phyloP scores from a whole-genome alignment of 2,329 filamentous ascomycete species.

The Fusarium ramigenum region DNA sequence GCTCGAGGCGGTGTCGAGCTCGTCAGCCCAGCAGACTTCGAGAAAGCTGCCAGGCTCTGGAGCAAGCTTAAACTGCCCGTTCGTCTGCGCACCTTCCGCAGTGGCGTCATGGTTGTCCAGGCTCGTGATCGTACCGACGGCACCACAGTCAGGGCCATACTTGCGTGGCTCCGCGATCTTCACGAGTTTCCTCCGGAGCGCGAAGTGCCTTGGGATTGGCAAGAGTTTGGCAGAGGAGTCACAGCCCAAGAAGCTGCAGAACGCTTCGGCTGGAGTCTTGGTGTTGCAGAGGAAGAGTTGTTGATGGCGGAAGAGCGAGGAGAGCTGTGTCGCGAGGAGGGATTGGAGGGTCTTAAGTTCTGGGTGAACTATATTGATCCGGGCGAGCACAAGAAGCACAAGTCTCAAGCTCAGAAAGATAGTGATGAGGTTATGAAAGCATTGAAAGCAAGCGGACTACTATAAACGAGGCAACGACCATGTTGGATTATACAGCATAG shows the following conservation, averaged over 20 bases:
- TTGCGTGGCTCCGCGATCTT: constrained; percentile 80
- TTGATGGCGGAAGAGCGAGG: constrained; percentile 97
- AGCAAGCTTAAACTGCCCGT: constrained; percentile 87
- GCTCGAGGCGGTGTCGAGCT: constrained; percentile 93
- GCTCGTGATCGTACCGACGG: constrained; percentile 89
- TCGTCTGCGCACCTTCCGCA: constrained; percentile 87
- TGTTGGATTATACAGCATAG: constrained; percentile 15
- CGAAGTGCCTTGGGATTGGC: constrained; percentile 80
- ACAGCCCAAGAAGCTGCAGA: constrained; percentile 91
- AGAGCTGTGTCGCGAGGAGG: constrained; percentile 87
- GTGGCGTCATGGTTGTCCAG: constrained; percentile 94
- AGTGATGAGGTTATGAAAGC: constrained; percentile 55
- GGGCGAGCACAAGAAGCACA: constrained; percentile 49
- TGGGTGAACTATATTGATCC: constrained; percentile 82
- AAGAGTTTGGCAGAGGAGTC: constrained; percentile 80
- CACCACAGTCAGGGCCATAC: constrained; percentile 80
- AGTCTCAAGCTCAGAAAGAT: constrained; percentile 44
- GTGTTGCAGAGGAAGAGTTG: constrained; percentile 92
- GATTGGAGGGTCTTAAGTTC: constrained; percentile 89
- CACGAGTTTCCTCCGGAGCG: constrained; percentile 71
- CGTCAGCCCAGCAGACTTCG: constrained; percentile 89
- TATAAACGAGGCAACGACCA: constrained; percentile 17
- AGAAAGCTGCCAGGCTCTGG: constrained; percentile 89
- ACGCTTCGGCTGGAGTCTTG: constrained; percentile 95
- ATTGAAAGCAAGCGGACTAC: constrained; percentile 53